Evolutionary conservation across 2,329 filamentous ascomycete genomes (phyloP).

Genomic region (Cytospora chrysosperma): DNA sequence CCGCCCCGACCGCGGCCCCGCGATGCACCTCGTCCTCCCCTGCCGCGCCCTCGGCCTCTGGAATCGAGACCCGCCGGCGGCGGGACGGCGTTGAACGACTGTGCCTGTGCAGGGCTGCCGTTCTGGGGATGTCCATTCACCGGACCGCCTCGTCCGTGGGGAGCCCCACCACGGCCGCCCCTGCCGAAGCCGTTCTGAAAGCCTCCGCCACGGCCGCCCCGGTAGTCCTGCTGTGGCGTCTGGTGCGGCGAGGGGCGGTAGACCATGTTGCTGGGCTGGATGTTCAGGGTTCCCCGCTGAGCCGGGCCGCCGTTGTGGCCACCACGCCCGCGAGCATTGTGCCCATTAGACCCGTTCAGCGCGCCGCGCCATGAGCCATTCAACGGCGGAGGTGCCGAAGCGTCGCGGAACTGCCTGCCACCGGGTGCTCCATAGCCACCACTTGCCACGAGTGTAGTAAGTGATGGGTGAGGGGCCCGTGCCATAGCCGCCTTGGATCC

Average conservation of each 20-base stretch:
- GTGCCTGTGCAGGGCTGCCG: conserved; percentile 26
- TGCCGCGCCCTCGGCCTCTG: conserved; percentile 41
- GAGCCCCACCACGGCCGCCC: conserved; percentile 32
- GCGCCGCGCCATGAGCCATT: conserved; percentile 59
- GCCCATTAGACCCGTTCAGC: conserved; percentile 44
- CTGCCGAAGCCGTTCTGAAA: conserved; percentile 28
- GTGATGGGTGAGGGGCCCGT: conserved; percentile 48
- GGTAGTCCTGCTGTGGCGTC: conserved; percentile 30
- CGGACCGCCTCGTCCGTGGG: conserved; percentile 26
- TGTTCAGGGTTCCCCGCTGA: conserved; percentile 33
- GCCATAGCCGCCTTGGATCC: conserved; percentile 59
- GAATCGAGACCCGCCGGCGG: conserved; percentile 59
- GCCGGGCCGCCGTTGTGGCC: conserved; percentile 29
- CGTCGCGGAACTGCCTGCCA: conserved; percentile 62
- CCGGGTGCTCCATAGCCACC: conserved; percentile 46
- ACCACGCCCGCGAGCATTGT: conserved; percentile 39
- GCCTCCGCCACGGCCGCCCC: conserved; percentile 10
- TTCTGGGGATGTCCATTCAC: conserved; percentile 19
- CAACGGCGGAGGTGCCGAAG: conserved; percentile 53
- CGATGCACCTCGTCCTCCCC: conserved; percentile 29
- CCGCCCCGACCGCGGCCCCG: conserved; percentile 22
- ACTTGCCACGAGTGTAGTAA: conserved; percentile 52
- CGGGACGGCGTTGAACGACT: conserved; percentile 55
- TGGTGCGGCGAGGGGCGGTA: conserved; percentile 43
- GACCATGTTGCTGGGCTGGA: conserved; percentile 53